Conservation (phyloP, 768 basidiomycete genomes). For the Omphalotus guepiniiformis region DNA sequence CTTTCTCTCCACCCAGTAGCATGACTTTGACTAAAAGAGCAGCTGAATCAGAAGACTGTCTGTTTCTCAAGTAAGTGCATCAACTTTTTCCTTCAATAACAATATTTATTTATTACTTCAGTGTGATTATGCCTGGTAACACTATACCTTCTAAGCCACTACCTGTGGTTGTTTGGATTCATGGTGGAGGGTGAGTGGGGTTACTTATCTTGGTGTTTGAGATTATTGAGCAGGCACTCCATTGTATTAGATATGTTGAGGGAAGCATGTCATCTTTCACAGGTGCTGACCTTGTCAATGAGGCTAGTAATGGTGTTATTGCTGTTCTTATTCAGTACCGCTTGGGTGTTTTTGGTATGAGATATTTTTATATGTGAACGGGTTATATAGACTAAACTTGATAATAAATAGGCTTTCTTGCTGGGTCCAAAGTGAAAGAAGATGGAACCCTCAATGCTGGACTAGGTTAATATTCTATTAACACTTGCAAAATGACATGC, state of each 20-base stretch:
- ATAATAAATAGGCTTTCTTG: conserved; percentile 20
- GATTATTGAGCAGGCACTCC: neutral
- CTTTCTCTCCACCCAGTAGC: neutral
- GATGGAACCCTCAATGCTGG: conserved; percentile 30
- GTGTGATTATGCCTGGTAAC: conserved; percentile 26
- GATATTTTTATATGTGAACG: neutral
- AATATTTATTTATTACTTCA: conserved; percentile 7
- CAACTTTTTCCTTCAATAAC: neutral
- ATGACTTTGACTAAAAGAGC: neutral
- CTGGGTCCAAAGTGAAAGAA: conserved; percentile 25
- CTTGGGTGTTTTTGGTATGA: conserved; percentile 25
- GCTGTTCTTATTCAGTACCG: conserved; percentile 30
- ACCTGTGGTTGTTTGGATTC: conserved; percentile 33
- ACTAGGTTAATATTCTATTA: conserved; percentile 21
- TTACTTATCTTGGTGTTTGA: neutral
- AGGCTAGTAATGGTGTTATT: conserved; percentile 19
- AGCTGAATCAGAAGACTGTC: conserved; percentile 27
- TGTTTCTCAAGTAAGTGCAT: conserved; percentile 32
- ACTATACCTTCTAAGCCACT: conserved; percentile 11
- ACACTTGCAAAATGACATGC: no score
- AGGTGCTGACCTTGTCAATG: conserved; percentile 20
- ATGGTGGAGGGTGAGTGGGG: conserved; percentile 32
- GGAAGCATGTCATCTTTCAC: conserved; percentile 16
- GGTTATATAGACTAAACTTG: neutral
- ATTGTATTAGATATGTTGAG: conserved; percentile 17